Percentiles rank a stretch among this genome's conserved stretches.
Conservation (phyloP, 2,329 filamentous ascomycete species). For the Aureobasidium sp. region DNA sequence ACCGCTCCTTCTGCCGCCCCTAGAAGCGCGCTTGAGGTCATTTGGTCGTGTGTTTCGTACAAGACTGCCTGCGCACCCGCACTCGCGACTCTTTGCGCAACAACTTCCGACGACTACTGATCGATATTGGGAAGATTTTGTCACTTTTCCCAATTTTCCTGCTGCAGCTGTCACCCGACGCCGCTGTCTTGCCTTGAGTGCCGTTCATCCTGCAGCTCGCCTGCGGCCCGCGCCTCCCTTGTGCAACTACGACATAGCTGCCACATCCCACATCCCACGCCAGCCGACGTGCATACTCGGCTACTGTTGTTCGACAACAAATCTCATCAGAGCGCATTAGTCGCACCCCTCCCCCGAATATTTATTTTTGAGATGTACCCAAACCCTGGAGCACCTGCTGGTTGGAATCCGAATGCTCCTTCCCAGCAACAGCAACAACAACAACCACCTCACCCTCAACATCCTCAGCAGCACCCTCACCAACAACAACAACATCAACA, state of each 20-base stretch:
- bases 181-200: constrained; percentile 15
- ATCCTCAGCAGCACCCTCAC: constrained; percentile 19
- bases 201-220: constrained; percentile 18
- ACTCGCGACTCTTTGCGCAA: neutral
- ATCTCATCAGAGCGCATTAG: constrained; percentile 15
- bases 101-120: neutral
- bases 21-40: constrained; percentile 18
- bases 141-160: too few relatives aligned
- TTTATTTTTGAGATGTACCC: constrained; percentile 20
- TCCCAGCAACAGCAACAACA: constrained; percentile 19
- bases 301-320: constrained; percentile 13
- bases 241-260: constrained; percentile 15
- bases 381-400: constrained; percentile 20
- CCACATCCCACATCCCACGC: constrained; percentile 11
- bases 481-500: constrained; percentile 18
- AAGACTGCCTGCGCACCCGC: constrained; percentile 10
- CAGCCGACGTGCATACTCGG: constrained; percentile 17
- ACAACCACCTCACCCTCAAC: constrained; percentile 18
- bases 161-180: constrained; percentile 17
- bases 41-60: constrained; percentile 9
- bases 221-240: constrained; percentile 19
- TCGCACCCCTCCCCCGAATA: constrained; percentile 3
- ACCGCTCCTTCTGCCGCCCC: constrained; percentile 18
- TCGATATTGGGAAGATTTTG: neutral
- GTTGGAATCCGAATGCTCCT: constrained; percentile 23